These are phyloP conservation scores for Lagenaria siceraria DNA, from an alignment of 306 rosid species.

Conservation along the genomic window DNA sequence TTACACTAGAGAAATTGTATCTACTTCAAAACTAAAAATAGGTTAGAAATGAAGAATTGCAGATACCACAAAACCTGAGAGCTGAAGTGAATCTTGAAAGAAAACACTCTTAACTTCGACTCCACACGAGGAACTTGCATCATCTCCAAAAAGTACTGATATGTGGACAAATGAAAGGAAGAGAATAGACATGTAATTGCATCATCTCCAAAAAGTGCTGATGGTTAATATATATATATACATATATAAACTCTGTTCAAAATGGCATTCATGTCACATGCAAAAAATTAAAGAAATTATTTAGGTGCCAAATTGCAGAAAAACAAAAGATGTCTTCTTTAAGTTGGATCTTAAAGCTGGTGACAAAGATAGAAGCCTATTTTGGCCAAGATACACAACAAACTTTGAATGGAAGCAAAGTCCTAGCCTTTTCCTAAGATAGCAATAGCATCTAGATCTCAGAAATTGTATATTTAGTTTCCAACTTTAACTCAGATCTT, in stretches of 20 bases:
- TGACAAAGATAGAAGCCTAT: neutral
- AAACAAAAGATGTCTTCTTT: neutral
- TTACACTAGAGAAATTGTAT: neutral
- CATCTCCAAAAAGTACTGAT: conserved; percentile 82
- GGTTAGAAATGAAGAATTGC: conserved; percentile 1
- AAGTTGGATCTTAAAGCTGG: neutral
- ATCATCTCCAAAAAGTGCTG: neutral
- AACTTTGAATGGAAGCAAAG: neutral
- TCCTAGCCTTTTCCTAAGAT: neutral
- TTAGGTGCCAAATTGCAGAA: neutral
- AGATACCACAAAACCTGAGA: conserved; percentile 67
- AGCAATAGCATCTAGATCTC: neutral
- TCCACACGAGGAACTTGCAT: conserved; percentile 99
- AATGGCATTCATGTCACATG: neutral
- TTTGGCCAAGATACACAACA: neutral
- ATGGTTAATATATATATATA: no score
- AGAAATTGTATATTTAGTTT: neutral
- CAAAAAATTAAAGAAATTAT: neutral
- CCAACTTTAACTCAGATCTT: neutral
- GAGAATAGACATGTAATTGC: neutral
- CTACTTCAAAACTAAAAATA: conserved; percentile 6
- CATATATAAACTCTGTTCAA: no score
- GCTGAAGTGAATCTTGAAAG: conserved; percentile 89
- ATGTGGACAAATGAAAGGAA: conserved; percentile 7
- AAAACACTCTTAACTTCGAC: conserved; percentile 83